A percentile compares a stretch with the other conserved stretches of the same genome.
Evolutionary conservation across 768 basidiomycete species (phyloP).

Genomic region (Rhodotorula paludigena): DNA sequence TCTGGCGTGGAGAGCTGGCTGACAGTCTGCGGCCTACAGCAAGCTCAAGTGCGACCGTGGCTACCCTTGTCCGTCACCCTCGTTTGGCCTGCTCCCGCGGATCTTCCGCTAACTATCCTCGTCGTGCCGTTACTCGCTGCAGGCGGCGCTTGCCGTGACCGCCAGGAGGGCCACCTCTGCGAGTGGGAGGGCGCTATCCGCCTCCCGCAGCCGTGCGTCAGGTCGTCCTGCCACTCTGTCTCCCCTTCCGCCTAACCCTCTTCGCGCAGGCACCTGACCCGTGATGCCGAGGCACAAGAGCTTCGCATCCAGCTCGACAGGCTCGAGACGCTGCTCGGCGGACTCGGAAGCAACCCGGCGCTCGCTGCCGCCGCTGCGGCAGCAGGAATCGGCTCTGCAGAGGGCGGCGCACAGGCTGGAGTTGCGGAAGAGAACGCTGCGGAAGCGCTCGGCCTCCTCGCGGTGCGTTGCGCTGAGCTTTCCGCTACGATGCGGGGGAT

Average conservation of each 20-base stretch:
- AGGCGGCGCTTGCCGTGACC: conserved; percentile 33
- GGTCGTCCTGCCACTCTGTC: neutral
- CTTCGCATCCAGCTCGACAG: conserved; percentile 29
- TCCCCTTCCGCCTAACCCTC: neutral
- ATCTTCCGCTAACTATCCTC: too few relatives aligned
- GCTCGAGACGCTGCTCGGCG: conserved; percentile 24
- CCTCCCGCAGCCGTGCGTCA: conserved; percentile 29
- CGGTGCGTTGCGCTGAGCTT: neutral
- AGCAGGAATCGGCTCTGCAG: neutral
- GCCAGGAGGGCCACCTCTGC: conserved; percentile 32
- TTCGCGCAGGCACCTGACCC: conserved; percentile 14
- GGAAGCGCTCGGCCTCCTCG: conserved; percentile 8
- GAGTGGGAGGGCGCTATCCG: conserved; percentile 33
- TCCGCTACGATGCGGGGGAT: too few relatives aligned
- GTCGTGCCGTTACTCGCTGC: too few relatives aligned
- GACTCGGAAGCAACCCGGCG: neutral
- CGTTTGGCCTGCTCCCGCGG: neutral
- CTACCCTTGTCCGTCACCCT: conserved; percentile 17
- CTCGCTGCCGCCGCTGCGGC: neutral
- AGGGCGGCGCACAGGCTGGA: neutral
- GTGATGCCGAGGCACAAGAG: conserved; percentile 33
- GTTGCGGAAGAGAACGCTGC: conserved; percentile 13
- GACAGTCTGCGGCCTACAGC: neutral
- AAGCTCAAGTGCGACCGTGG: conserved; percentile 35
- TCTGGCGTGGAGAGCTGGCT: neutral